Percentiles rank a stretch among this genome's conserved stretches.
phyloP scores from a whole-genome alignment of 2,329 filamentous ascomycete genomes.

The Colletotrichum sp. region DNA sequence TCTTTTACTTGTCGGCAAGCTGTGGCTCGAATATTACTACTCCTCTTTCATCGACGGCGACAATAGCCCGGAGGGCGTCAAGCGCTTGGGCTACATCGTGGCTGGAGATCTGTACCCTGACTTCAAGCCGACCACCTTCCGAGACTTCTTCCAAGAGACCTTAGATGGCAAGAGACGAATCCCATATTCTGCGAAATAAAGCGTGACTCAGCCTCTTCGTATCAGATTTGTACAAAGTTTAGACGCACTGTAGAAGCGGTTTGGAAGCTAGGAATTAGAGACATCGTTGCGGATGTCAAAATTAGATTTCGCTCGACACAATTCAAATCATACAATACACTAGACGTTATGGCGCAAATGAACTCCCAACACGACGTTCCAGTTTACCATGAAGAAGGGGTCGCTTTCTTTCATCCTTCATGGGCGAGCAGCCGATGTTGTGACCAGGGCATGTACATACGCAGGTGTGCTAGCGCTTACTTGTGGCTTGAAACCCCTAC shows the following conservation, averaged over 20 bases:
- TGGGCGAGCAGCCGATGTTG: background rate
- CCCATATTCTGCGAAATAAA: background rate
- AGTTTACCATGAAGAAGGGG: background rate
- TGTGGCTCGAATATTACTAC: background rate
- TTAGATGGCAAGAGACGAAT: background rate
- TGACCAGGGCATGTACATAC: background rate
- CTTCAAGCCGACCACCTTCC: background rate
- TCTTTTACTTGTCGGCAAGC: background rate
- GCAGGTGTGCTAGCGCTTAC: background rate
- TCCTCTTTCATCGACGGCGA: background rate
- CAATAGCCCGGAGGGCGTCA: background rate
- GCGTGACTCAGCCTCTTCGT: background rate
- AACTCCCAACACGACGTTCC: too few species aligned
- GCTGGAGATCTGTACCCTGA: background rate
- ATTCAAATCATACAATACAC: too few species aligned
- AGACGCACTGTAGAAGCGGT: fast-evolving
- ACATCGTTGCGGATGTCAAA: background rate
- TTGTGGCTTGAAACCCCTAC: background rate
- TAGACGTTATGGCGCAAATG: too few species aligned
- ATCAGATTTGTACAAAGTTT: background rate
- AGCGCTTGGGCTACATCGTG: background rate
- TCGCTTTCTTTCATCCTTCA: background rate
- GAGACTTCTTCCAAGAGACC: background rate
- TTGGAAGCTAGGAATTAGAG: fast-evolving
- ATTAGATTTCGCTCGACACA: too few species aligned